Evolutionary conservation across 2,329 filamentous ascomycete species (phyloP), one percentile per base, ranked within the genome.

Genomic region (Eutypa lata): DNA sequence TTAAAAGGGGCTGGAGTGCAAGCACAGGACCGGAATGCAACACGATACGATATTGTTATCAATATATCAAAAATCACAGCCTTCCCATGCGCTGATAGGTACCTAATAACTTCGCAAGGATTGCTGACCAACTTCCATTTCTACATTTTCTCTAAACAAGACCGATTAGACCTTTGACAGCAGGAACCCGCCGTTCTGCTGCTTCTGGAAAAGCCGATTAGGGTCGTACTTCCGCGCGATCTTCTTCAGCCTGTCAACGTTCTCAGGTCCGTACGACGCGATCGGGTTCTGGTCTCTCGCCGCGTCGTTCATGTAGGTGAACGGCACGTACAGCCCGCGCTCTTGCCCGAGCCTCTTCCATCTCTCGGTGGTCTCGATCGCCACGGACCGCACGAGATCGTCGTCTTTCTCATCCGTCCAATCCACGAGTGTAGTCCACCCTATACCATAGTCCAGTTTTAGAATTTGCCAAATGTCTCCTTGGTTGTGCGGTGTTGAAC

Each of bases 361-460:
- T 2, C 8, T 1, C 16, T 22, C 21, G 2, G 42, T 44, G 3
- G 21, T 26, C 3, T 22, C 21, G 2, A 26, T 44, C 10, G 42
- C 7, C 2, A 24, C 42, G 6, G 42, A 44, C 2, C 21, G 21
- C 19, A n/a, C 42, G 3, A 26, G 2, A 3, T 59, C 52, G 31
- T 61, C 58, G 42, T 61, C 54, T 28, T 51, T 37, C 14, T 28
- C 55, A 2, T 57, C 45, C 18, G 48, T 40, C 61, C 59, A 64
- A 33, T 61, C 60, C 11, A 61, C 48, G 7, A 60, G 50, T 8
- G 60, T 61, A 16, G 59, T 61, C 59, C 58, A 61, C 58, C 57
- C 59, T 58, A 44, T 16, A 13, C 42, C 11, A 33, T 13, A 33
- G 3, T 18, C 16, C 13, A 28, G 24, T 24, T 21, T 7, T 1